Base-by-base conservation (phyloP, 192 early-diverging fungal genomes). In the Entomortierella beljakovae region DNA sequence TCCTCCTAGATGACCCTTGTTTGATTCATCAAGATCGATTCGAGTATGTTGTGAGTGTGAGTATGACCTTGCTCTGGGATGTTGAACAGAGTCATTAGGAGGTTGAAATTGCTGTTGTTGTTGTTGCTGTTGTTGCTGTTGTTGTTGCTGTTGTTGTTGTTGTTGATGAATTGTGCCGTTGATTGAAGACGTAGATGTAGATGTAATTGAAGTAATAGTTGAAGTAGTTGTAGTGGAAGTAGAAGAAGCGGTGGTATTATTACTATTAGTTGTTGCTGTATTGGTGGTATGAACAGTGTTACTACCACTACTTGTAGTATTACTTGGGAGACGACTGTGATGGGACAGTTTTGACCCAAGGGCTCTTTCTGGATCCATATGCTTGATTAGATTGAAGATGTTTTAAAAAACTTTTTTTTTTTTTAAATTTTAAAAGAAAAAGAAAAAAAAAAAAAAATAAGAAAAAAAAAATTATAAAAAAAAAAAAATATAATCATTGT, bases 311-410 rank as follows among this genome's bases (percentile, higher is more conserved):
- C n/a, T n/a, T n/a, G n/a, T n/a, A n/a, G n/a, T n/a, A n/a, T 26
- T 61, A 33, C 46, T 54, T 33, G 34, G 48, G 16, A 11, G 28
- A 6, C 28, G 68, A 55, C 46, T 57, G 59, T 58, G 49, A 50
- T 58, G 49, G 18, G 46, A 29, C 49, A 59, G 20, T 33, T 53
- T 53, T 13, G 69, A 57, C 51, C 69, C 69, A 54, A 62, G 32
- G 51, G 52, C 54, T 32, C 69, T 37, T 48, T 61, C 69, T 49
- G 69, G 49, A 42, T 71, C 69, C 69, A 71, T 63, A 16, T 25
- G 7, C n/a, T n/a, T n/a, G n/a, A n/a, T n/a, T n/a, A n/a, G n/a
- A n/a, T n/a, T 46, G 6, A 46, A 46, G 43, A 46, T 11, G 43
- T 46, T 46, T 46, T 46, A 11, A 38, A 6, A 6, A 38, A 38